phyloP scores from a whole-genome alignment of 2,329 filamentous ascomycete species.

The Magnaporthiopsis poae region DNA sequence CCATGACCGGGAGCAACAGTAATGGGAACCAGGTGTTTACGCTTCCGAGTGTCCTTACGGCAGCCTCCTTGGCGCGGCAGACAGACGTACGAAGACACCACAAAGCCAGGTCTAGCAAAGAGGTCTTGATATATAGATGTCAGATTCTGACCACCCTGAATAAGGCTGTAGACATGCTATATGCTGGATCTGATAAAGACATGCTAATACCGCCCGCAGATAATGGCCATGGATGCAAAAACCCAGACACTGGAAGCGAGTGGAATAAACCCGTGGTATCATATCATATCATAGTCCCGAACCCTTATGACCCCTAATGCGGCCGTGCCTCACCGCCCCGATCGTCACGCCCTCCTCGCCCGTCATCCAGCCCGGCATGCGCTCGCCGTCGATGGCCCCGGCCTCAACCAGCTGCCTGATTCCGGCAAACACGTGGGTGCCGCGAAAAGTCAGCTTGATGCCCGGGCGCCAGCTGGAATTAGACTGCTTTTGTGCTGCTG shows the following conservation, averaged over 20 bases:
- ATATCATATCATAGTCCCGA: slow-evolving; percentile 34
- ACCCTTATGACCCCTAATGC: slow-evolving; percentile 50
- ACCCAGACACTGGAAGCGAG: background rate
- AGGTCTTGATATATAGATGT: too few species aligned
- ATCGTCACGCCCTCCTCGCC: slow-evolving; percentile 73
- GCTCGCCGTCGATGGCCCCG: slow-evolving; percentile 63
- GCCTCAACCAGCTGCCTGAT: slow-evolving; percentile 67
- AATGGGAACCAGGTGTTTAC: too few species aligned
- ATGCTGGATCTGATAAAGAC: background rate
- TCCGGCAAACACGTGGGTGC: slow-evolving; percentile 70
- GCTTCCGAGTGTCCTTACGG: too few species aligned
- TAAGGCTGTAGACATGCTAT: background rate
- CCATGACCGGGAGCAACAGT: too few species aligned
- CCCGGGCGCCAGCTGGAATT: slow-evolving; percentile 41
- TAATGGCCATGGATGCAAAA: background rate
- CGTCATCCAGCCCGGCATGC: slow-evolving; percentile 85
- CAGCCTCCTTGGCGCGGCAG: too few species aligned
- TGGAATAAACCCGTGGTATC: slow-evolving; percentile 5
- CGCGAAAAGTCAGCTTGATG: slow-evolving; percentile 60
- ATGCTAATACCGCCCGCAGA: background rate
- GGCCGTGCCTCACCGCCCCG: slow-evolving; percentile 57
- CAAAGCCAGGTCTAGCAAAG: too few species aligned
- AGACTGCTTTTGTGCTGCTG: slow-evolving; percentile 4
- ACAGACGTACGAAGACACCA: too few species aligned
- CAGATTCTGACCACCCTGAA: background rate